Base-by-base conservation (phyloP, 371 early-diverging fungal genomes). In the Phascolomyces articulosus region DNA sequence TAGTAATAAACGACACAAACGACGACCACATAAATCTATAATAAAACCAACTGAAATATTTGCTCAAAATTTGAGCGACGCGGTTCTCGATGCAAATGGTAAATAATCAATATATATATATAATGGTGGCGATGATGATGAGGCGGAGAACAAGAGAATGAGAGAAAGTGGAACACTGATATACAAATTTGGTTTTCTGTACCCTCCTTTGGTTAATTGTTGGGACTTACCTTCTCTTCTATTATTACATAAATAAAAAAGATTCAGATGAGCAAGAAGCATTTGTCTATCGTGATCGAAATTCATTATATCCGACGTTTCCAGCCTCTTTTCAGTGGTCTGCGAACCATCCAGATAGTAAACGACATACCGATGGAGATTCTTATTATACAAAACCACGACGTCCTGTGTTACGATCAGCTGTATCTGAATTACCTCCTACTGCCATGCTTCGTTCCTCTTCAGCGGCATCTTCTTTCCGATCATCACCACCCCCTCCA, bases 81-180 rank as follows among this genome's bases (percentile, higher is more conserved):
- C 81, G n/a, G 81, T 80, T 10, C 44, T 78, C n/a, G 77, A 78
- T 63, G 76, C 74, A n/a, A 74, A 80, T 63, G 80, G 80, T 77
- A 71, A n/a, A 21, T 9, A 34, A 34, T 9, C 11, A 34, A 34
- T 1, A 31, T 31, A 31, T 9, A 34, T 9, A 34, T 6, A n/a
- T n/a, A n/a, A n/a, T n/a, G n/a, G n/a, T n/a, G n/a, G n/a, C n/a
- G n/a, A n/a, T n/a, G n/a, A n/a, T n/a, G n/a, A n/a, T n/a, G n/a
- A n/a, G n/a, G n/a, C n/a, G 11, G 34, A 9, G 34, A 34, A 11
- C 34, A 34, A 34, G 51, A 6, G 51, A 0, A n/a, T 51, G 23
- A 23, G 51, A 18, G 23, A 18, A 3, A 10, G 23, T 23, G 16
- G 0, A n/a, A 44, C 4, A n/a, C n/a, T n/a, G 44, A 44, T 44